Percentiles rank a stretch among this genome's conserved stretches.
These are phyloP conservation scores for Globisporangium iwayamae DNA, from an alignment of 352 stramenopile genomes.

Conservation along the genomic window DNA sequence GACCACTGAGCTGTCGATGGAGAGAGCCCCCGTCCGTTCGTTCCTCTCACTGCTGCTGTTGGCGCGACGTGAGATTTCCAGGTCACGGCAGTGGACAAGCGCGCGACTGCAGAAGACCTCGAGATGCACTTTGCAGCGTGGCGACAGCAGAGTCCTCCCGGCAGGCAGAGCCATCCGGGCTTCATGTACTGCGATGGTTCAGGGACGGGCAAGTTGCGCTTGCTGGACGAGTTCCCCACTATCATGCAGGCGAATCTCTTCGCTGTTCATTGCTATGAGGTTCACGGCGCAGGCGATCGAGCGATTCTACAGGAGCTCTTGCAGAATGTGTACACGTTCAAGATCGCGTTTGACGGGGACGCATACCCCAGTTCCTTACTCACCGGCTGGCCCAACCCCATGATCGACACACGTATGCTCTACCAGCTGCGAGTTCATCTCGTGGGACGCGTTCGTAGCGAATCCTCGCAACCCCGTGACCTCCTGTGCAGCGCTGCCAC, in stretches of 20 bases:
- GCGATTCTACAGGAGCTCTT: not conserved
- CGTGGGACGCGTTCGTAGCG: not conserved
- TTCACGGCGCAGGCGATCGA: not conserved
- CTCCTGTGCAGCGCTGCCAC: not conserved
- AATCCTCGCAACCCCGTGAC: not conserved
- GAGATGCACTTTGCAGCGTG: not conserved
- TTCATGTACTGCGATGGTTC: not conserved
- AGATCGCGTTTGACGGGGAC: not conserved
- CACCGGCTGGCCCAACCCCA: not conserved
- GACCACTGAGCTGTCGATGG: not conserved
- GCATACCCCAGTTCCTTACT: not conserved
- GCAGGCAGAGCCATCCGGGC: not conserved
- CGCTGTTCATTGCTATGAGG: not conserved
- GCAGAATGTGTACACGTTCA: not conserved
- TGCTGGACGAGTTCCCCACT: not conserved
- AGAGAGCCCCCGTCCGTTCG: not conserved
- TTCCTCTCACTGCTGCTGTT: not conserved
- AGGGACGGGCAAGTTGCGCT: not conserved
- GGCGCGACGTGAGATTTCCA: not conserved
- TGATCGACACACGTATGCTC: not conserved
- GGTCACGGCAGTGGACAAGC: not conserved
- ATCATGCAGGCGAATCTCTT: not conserved
- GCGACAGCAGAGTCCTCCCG: not conserved
- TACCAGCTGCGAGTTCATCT: not conserved
- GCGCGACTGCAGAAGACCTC: not conserved